phyloP scores from a whole-genome alignment of 192 early-diverging fungal species.

The Mortierella claussenii region DNA sequence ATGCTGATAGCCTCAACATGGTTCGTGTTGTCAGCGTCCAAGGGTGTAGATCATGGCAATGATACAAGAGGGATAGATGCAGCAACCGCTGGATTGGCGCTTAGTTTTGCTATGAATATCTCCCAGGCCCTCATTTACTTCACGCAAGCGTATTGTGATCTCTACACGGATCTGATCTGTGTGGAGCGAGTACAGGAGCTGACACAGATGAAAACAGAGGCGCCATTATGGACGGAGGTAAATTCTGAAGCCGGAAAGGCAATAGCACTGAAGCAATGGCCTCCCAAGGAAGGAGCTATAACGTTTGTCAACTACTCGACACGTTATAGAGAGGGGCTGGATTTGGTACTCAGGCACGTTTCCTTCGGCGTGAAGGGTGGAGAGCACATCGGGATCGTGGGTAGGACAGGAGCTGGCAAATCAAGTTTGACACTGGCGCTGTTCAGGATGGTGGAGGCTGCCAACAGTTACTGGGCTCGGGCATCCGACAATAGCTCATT shows the following conservation, averaged over 20 bases:
- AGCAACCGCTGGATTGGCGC: conserved; percentile 73
- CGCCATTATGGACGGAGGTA: conserved; percentile 9
- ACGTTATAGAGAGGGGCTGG: conserved; percentile 73
- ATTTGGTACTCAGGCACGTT: conserved; percentile 79
- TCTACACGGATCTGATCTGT: conserved; percentile 51
- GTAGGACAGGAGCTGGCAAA: conserved; percentile 64
- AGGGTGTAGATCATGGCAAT: too few species aligned
- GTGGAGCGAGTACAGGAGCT: conserved; percentile 45
- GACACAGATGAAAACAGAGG: conserved; percentile 39
- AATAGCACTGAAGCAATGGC: conserved; percentile 74
- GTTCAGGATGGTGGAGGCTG: conserved; percentile 59
- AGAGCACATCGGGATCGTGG: conserved; percentile 89
- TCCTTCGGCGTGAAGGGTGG: conserved; percentile 66
- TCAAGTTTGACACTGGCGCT: conserved; percentile 61
- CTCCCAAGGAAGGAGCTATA: conserved; percentile 73
- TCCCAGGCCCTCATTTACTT: conserved; percentile 87
- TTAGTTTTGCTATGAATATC: conserved; percentile 75
- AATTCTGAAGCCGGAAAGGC: conserved; percentile 59
- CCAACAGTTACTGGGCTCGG: conserved; percentile 9
- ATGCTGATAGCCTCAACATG: conserved; percentile 10
- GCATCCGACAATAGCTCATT: not conserved
- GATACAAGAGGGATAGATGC: conserved; percentile 58
- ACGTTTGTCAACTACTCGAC: conserved; percentile 73
- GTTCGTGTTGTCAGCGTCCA: conserved; percentile 63
- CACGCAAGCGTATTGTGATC: conserved; percentile 83